Evolutionary conservation across 495 filamentous ascomycete genomes (phyloP).

Genomic region (Aspergillus conjunctus): DNA sequence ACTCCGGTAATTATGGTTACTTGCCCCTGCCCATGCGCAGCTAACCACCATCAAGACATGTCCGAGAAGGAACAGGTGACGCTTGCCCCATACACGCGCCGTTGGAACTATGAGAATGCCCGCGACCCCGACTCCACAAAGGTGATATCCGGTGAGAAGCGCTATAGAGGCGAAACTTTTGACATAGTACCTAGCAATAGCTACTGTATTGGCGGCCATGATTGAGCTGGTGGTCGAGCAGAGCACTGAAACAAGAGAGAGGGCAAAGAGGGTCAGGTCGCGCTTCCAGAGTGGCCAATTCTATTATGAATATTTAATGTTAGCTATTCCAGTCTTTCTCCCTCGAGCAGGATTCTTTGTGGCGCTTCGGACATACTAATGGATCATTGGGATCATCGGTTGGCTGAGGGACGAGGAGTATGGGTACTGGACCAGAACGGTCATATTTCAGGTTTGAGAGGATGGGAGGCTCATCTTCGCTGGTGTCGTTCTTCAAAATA

Average conservation of each 20-base stretch:
- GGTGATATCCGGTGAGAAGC: slow-evolving; percentile 82
- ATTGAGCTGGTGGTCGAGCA: slow-evolving; percentile 79
- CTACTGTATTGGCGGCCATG: slow-evolving; percentile 83
- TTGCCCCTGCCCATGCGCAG: slow-evolving; percentile 77
- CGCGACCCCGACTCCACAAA: slow-evolving; percentile 78
- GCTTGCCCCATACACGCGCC: slow-evolving; percentile 89
- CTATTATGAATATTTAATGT: slow-evolving; percentile 42
- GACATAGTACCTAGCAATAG: slow-evolving; percentile 61
- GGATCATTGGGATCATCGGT: slow-evolving; percentile 82
- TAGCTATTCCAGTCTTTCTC: slow-evolving; percentile 11
- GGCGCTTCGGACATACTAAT: slow-evolving; percentile 46
- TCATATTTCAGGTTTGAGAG: slow-evolving; percentile 69
- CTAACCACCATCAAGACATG: slow-evolving; percentile 71
- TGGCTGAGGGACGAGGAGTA: slow-evolving; percentile 78
- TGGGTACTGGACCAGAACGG: slow-evolving; percentile 61
- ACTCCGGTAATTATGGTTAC: slow-evolving; percentile 63
- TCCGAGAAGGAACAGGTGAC: slow-evolving; percentile 83
- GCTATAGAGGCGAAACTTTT: slow-evolving; percentile 70
- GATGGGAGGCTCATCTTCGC: slow-evolving; percentile 37
- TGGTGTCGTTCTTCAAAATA: slow-evolving; percentile 60
- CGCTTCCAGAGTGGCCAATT: slow-evolving; percentile 92
- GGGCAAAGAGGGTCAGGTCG: slow-evolving; percentile 73
- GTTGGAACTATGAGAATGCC: slow-evolving; percentile 83
- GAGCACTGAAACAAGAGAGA: slow-evolving; percentile 79
- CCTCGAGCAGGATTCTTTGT: not conserved